Evolutionary conservation across 1,284 basidiomycete genomes (phyloP).

Genomic region (Lentinula novae-zelandiae): DNA sequence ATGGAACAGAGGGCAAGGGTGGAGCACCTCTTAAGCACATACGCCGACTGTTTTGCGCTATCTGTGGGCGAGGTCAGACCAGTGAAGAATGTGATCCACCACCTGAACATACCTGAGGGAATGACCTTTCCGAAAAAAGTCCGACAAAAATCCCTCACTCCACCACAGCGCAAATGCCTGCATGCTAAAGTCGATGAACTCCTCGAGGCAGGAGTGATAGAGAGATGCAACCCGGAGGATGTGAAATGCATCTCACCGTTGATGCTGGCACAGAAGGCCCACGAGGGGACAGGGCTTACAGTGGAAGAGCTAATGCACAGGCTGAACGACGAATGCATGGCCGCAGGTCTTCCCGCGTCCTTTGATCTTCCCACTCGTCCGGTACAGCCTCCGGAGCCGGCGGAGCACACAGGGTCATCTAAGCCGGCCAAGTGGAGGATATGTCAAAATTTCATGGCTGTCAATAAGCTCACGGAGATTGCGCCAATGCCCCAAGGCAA

Average conservation of each 20-base stretch:
- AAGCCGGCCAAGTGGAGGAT: slow-evolving; percentile 27
- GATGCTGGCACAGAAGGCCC: slow-evolving; percentile 27
- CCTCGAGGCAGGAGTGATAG: slow-evolving; percentile 26
- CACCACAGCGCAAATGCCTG: slow-evolving; percentile 18
- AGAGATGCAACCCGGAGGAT: slow-evolving; percentile 17
- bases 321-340: slow-evolving; percentile 27
- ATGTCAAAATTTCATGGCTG: slow-evolving; percentile 31
- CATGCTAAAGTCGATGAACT: slow-evolving; percentile 27
- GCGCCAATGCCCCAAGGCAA: neutral
- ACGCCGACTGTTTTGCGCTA: slow-evolving; percentile 29
- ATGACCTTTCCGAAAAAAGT: slow-evolving; percentile 14
- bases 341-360: slow-evolving; percentile 16
- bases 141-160: slow-evolving; percentile 21
- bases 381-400: neutral
- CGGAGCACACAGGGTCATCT: neutral
- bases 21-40: slow-evolving; percentile 16
- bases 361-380: no score
- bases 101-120: slow-evolving; percentile 19
- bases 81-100: slow-evolving; percentile 21
- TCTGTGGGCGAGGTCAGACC: slow-evolving; percentile 11
- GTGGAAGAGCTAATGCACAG: slow-evolving; percentile 17
- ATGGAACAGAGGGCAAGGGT: slow-evolving; percentile 6
- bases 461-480: slow-evolving; percentile 21
- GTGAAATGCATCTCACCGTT: slow-evolving; percentile 24
- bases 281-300: slow-evolving; percentile 24